phyloP scores from a whole-genome alignment of 106 monocot genomes.

The Chionographis japonica region DNA sequence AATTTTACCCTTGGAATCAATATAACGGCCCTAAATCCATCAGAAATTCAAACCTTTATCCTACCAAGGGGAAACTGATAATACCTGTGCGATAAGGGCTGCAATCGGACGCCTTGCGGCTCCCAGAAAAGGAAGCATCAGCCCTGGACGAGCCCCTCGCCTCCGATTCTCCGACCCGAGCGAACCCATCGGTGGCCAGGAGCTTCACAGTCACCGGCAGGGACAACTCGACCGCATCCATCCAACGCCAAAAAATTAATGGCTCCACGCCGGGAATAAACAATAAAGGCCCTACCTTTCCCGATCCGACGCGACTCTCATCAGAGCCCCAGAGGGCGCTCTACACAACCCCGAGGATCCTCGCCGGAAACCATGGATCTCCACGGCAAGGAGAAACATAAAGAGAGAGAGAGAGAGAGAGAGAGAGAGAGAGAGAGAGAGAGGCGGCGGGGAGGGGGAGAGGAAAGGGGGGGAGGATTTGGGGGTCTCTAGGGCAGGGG shows the following conservation, averaged over 20 bases:
- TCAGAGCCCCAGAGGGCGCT: background rate
- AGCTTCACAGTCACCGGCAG: slow-evolving; percentile 29
- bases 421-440: slow-evolving; percentile 2
- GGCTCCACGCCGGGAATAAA: background rate
- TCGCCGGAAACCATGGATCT: slow-evolving; percentile 1
- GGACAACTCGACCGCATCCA: slow-evolving; percentile 52
- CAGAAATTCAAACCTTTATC: background rate
- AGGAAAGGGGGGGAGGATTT: background rate
- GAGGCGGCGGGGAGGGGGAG: background rate
- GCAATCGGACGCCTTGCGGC: slow-evolving; percentile 12
- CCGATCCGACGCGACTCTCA: background rate
- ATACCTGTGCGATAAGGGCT: slow-evolving; percentile 24
- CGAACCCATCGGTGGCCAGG: slow-evolving; percentile 17
- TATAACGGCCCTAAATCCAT: no score
- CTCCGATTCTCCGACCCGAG: slow-evolving; percentile 17
- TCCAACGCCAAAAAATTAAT: slow-evolving; percentile 8
- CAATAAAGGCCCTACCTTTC: slow-evolving; percentile 1
- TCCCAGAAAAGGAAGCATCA: slow-evolving; percentile 11
- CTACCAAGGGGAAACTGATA: background rate
- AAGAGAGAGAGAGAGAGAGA: slow-evolving; percentile 2
- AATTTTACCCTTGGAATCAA: no score
- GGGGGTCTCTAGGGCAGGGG: background rate
- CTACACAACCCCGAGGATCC: no score
- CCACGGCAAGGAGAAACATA: background rate
- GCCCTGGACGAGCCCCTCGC: slow-evolving; percentile 1